Evolutionary conservation across 805 yeast species (phyloP), one percentile per base, ranked within the genome.

Genomic region (Grigorovia jiainica): DNA sequence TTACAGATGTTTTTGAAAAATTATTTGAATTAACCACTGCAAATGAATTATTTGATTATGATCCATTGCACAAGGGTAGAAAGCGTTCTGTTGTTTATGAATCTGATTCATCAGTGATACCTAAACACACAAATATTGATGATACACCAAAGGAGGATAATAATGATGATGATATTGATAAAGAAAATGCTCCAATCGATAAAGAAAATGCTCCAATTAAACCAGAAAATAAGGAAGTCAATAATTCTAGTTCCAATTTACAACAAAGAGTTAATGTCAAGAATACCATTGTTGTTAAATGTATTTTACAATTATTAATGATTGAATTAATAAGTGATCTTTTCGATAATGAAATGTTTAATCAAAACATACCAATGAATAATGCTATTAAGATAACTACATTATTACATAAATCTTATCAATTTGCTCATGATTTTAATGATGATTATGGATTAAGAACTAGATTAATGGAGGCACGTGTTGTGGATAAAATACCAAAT

Each of bases 401-500:
- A 2, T 62, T 84, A 34, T 65, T 92, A 47, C 73, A 76, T 45
- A 66, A 67, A 40, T 82, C 95, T 40, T 89, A 85, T 65, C 71
- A 72, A 49, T 92, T 94, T 65, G 85, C 97, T 2, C 76, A 83
- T 52, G 77, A 73, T 44, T 92, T 92, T 69, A 92, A 92, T 61
- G 87, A 81, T 44, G 89, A 92, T 61, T 82, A 83, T 60, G 87
- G 87, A 41, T 68, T 92, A 52, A 71, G 99, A 49, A 82, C 85
- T n/a, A 70, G 92, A 52, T 67, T 92, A 34, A 89, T 94, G 80
- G 84, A 87, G 54, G 85, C 92, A 3, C 95, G 96, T 1, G 80
- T 87, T 33, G 90, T 89, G 64, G 95, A 87, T 54, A 81, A 89
- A 56, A 72, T 90, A 42, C 98, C 99, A 17, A 94, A 92, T 53